Evolutionary conservation across 2,329 filamentous ascomycete genomes (phyloP), one percentile per base, ranked within the genome.

Genomic region (Fusarium buxicola): DNA sequence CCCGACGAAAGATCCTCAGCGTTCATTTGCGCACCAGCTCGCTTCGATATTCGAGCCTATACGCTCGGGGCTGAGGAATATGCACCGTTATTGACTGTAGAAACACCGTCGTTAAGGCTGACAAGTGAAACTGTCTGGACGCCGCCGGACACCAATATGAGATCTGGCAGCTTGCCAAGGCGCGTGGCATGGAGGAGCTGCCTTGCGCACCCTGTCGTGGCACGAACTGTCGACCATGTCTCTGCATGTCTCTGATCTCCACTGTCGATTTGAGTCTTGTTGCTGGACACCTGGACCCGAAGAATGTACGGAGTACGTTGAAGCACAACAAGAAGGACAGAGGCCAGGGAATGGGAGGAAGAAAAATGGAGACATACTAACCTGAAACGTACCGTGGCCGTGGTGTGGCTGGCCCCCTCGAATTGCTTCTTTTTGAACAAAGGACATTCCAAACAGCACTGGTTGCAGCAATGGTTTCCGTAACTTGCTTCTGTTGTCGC

Each of bases 331-430:
- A n/a, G n/a, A n/a, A n/a, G n/a, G n/a, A n/a, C n/a, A n/a, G n/a
- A n/a, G n/a, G n/a, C n/a, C n/a, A n/a, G n/a, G n/a, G n/a, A n/a
- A n/a, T n/a, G 21, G 21, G 21, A 35, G 40, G 41, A 57, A 24
- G 2, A 43, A 34, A 43, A 51, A 55, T 55, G 58, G 60, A 60
- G 40, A 52, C n/a, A n/a, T 44, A 39, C 30, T 36, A 38, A 66
- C 66, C 68, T 70, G 68, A 70, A 70, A 70, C 68, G 41, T 62
- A 59, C 64, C 66, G 41, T 59, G 46, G 64, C 41, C 49, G 44
- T 55, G 50, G 39, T 56, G 50, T 51, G 55, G 51, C 49, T 54
- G 45, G 36, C 44, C 44, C 64, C 62, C 51, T 47, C 49, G 62
- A 66, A 69, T 70, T 69, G 56, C 63, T 66, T 70, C 49, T 60